phyloP scores from a whole-genome alignment of 352 stramenopile species.

The Phytophthora syringae region DNA sequence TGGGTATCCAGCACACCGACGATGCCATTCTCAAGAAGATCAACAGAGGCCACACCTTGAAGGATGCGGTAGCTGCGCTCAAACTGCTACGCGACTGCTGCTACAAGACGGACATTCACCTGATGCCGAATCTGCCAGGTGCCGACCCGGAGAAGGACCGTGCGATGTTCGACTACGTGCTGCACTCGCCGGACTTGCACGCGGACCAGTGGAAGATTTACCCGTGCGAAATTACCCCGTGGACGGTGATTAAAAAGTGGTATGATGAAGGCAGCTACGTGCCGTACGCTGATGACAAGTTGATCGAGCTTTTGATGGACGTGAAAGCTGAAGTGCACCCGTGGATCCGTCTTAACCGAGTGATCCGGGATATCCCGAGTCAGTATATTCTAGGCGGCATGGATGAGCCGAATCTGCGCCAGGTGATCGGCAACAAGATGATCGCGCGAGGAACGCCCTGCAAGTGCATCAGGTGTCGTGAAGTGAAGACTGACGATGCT shows the following conservation, averaged over 20 bases:
- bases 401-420: slow-evolving; percentile 92
- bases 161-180: slow-evolving; percentile 92
- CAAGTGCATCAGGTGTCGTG: slow-evolving; percentile 92
- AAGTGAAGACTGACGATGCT: slow-evolving; percentile 89
- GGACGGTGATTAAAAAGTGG: slow-evolving; percentile 92
- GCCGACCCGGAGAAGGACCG: slow-evolving; percentile 84
- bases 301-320: slow-evolving; percentile 91
- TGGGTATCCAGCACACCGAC: slow-evolving; percentile 94
- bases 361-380: slow-evolving; percentile 94
- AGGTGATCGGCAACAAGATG: slow-evolving; percentile 91
- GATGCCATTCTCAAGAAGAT: slow-evolving; percentile 92
- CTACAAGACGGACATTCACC: slow-evolving; percentile 94
- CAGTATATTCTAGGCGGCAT: slow-evolving; percentile 94
- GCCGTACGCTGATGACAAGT: slow-evolving; percentile 88
- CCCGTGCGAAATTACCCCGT: slow-evolving; percentile 92
- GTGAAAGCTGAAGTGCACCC: slow-evolving; percentile 92
- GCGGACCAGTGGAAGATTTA: slow-evolving; percentile 97
- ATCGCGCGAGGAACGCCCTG: slow-evolving; percentile 70
- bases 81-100: slow-evolving; percentile 91
- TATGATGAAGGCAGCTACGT: slow-evolving; percentile 90
- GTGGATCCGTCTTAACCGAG: slow-evolving; percentile 95
- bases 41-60: slow-evolving; percentile 86
- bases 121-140: slow-evolving; percentile 94
- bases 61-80: slow-evolving; percentile 77
- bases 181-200: slow-evolving; percentile 90